Evolutionary conservation across 2,329 filamentous ascomycete species (phyloP).

Genomic region (Cordyceps cicadae): DNA sequence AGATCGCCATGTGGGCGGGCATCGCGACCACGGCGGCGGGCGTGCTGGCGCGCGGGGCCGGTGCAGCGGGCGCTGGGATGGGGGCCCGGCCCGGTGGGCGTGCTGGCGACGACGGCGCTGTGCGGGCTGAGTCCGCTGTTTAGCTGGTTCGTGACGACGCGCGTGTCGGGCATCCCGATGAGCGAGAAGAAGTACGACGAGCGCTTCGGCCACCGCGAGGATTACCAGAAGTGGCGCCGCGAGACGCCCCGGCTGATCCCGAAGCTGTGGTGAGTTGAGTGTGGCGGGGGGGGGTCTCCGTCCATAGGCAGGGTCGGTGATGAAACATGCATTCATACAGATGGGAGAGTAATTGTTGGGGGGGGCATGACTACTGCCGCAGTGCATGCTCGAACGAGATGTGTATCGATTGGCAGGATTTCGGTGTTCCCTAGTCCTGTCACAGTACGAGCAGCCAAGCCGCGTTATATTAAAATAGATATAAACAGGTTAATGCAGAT

Average conservation of each 20-base stretch:
- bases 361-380: too few relatives aligned
- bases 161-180: slow-evolving; percentile 56
- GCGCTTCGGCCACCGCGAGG: slow-evolving; percentile 52
- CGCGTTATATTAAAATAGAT: neutral
- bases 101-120: slow-evolving; percentile 29
- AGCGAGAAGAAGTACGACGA: slow-evolving; percentile 63
- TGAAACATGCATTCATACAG: neutral
- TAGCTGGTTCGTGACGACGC: slow-evolving; percentile 52
- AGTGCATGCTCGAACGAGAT: too few relatives aligned
- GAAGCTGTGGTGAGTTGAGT: slow-evolving; percentile 45
- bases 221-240: slow-evolving; percentile 61
- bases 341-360: neutral
- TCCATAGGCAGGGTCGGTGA: too few relatives aligned
- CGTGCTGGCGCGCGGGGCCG: slow-evolving; percentile 42
- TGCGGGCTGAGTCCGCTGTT: slow-evolving; percentile 55
- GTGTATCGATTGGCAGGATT: too few relatives aligned
- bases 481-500: neutral
- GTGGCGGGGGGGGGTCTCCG: too few relatives aligned
- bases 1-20: slow-evolving; percentile 60
- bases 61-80: slow-evolving; percentile 51
- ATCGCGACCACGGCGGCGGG: slow-evolving; percentile 53
- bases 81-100: slow-evolving; percentile 28
- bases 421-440: too few relatives aligned
- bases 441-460: too few relatives aligned
- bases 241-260: slow-evolving; percentile 58